Base-by-base conservation (phyloP, 441 rosid species). In the Croton laevigatus region DNA sequence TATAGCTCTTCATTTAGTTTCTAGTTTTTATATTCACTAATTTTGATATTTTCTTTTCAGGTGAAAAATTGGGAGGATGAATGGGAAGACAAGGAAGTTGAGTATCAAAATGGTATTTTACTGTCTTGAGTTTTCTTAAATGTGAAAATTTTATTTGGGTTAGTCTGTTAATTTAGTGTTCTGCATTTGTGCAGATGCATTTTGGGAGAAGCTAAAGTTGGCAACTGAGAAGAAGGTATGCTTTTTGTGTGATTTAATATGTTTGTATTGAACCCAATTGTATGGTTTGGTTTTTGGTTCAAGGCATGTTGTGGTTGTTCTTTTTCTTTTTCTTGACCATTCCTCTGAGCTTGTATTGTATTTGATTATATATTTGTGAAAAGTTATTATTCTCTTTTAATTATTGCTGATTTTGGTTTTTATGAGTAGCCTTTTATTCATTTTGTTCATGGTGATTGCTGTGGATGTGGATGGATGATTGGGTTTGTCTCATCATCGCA, bases 121-220 rank as follows among this genome's bases (percentile, higher is more conserved):
- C 46, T 59, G 22, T 48, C 32, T 66, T 3, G 11, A 17, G 22
- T 52, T 44, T 38, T 34, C 22, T 27, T 34, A 7, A 32, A 14
- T 13, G 61, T 11, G 70, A 4, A n/a, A 10, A n/a, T 53, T 53
- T 53, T 23, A 53, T 51, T 66, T 53, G 20, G 20, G 70, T 23
- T 72, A 23, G 22, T 36, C 11, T 22, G 17, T 4, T 46, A 17
- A 60, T 63, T 0, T 16, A 22, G 22, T 36, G 4, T 19, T 69
- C 23, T 3, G 0, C 37, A 8, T 38, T 11, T 36, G 57, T n/a
- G 23, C 81, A 91, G 98, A 80, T 81, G 81, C 81, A 55, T 93
- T 93, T 63, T 93, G 97, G 98, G 81, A 81, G 78, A 91, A 91
- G 81, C 85, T 93, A 46, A 88, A 76, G 80, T 45, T 67, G 59